These are phyloP conservation scores for Cryptosporidium viatorum DNA, from an alignment of 169 alveolate species.

Conservation along the genomic window DNA sequence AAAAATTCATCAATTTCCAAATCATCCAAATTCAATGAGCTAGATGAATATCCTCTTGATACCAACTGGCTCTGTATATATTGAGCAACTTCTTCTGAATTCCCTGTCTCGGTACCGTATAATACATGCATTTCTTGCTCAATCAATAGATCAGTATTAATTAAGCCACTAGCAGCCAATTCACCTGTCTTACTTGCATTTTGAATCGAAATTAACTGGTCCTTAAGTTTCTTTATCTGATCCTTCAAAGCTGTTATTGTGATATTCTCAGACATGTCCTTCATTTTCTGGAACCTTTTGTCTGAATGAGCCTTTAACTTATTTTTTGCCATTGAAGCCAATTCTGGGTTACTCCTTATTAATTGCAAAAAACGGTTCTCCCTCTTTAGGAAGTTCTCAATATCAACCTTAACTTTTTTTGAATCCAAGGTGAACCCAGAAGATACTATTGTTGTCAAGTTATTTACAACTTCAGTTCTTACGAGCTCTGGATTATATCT, in stretches of 20 bases:
- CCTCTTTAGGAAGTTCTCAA: conserved; percentile 62
- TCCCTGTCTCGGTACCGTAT: conserved; percentile 79
- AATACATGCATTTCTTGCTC: conserved; percentile 61
- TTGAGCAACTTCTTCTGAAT: conserved; percentile 77
- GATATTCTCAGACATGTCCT: conserved; percentile 46
- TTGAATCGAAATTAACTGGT: conserved; percentile 23
- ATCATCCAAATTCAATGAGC: conserved; percentile 54
- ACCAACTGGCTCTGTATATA: conserved; percentile 54
- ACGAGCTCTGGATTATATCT: conserved; percentile 76
- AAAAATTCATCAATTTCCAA: conserved; percentile 64
- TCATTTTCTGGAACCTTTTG: conserved; percentile 58
- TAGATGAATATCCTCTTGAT: conserved; percentile 54
- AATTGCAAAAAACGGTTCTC: conserved; percentile 77
- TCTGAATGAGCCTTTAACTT: conserved; percentile 63
- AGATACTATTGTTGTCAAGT: conserved; percentile 35
- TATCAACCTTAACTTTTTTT: conserved; percentile 64
- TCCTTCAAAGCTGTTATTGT: conserved; percentile 47
- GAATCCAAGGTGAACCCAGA: conserved; percentile 77
- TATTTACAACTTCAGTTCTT: conserved; percentile 5
- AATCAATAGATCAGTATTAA: background rate
- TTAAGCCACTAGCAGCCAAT: background rate
- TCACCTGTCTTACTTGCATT: conserved; percentile 12
- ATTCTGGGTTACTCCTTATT: conserved; percentile 76
- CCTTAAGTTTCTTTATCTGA: conserved; percentile 53
- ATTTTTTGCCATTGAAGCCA: conserved; percentile 61